Percentiles rank a stretch among this genome's conserved stretches.
Evolutionary conservation across 352 stramenopile genomes (phyloP).

Genomic region (Globisporangium abappressorium): DNA sequence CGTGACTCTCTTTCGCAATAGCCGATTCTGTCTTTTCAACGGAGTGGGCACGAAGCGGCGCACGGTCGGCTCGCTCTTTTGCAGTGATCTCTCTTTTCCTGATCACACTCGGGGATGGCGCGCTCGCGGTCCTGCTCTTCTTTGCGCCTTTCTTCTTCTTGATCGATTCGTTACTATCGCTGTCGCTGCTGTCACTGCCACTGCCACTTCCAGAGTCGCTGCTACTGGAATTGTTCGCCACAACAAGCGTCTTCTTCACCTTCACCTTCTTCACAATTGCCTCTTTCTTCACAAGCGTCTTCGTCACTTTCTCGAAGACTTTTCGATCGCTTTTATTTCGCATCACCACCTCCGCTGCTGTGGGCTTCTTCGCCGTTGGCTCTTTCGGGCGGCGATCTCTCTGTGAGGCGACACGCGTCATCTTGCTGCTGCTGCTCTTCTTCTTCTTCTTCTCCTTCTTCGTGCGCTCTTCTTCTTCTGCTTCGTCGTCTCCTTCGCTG

Average conservation of each 20-base stretch:
- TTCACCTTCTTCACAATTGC: background rate
- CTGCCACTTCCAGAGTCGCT: conserved; percentile 1
- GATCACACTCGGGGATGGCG: background rate
- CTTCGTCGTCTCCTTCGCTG: background rate
- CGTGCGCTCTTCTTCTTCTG: background rate
- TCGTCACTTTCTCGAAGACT: background rate
- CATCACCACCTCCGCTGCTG: background rate
- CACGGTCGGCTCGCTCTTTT: conserved; percentile 14
- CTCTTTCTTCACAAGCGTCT: background rate
- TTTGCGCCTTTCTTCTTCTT: background rate
- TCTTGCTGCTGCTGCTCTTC: conserved; percentile 2
- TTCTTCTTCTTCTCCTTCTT: conserved; percentile 4
- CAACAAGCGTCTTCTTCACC: background rate
- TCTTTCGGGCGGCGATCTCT: background rate
- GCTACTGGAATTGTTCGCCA: background rate
- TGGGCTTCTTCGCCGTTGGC: background rate
- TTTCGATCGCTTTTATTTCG: background rate
- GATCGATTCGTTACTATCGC: background rate
- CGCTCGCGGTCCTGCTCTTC: background rate
- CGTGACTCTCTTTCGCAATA: background rate
- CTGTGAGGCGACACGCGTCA: background rate
- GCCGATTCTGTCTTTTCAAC: background rate
- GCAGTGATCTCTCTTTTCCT: conserved; percentile 7
- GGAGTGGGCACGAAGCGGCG: background rate
- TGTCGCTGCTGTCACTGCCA: background rate